Base-by-base conservation (phyloP, 176 grass and related monocot species). In the Oryza glumipatula region DNA sequence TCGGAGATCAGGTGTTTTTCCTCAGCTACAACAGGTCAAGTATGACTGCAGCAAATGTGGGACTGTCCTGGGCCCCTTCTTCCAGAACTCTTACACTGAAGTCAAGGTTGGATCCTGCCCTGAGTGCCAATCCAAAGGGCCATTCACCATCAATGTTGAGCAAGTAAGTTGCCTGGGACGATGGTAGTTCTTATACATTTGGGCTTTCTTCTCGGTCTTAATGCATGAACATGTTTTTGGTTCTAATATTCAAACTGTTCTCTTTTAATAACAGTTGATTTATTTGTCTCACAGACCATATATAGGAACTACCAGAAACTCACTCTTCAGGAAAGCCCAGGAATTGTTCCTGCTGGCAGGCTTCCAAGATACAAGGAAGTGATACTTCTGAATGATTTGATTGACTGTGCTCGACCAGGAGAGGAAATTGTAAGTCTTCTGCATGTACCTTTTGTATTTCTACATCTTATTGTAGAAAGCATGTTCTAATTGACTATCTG, bases 331-430 rank as follows among this genome's bases (percentile, higher is more conserved):
- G 93, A 99, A 86, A 99, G 96, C 79, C 93, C 93, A 76, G 93
- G 96, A 87, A 99, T 95, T 90, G 93, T 99, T 41, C 96, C 96
- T 86, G 89, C 93, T 94, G 93, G 96, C 32, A 90, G 96, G 78
- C 91, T 96, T 80, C 96, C 96, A n/a, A 99, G 96, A 90, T 92
- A 96, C 86, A 99, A 99, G 85, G 96, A 99, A 96, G 96, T 99
- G 13, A 99, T 99, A 87, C 93, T 99, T 83, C 43, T 96, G 80
- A 99, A 99, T 86, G 93, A 99, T 83, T 78, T 99, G 30, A 99
- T 99, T 11, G 96, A 99, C 28, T 96, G 93, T 86, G 96, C 93
- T 76, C 89, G 93, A n/a, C 96, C 93, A 56, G 96, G 96, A 86
- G 96, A 99, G 85, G 96, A 99, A 85, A 99, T 99, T 91, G 96